Base-by-base conservation (phyloP, 768 basidiomycete genomes). In the Coprinopsis strossmayeri region DNA sequence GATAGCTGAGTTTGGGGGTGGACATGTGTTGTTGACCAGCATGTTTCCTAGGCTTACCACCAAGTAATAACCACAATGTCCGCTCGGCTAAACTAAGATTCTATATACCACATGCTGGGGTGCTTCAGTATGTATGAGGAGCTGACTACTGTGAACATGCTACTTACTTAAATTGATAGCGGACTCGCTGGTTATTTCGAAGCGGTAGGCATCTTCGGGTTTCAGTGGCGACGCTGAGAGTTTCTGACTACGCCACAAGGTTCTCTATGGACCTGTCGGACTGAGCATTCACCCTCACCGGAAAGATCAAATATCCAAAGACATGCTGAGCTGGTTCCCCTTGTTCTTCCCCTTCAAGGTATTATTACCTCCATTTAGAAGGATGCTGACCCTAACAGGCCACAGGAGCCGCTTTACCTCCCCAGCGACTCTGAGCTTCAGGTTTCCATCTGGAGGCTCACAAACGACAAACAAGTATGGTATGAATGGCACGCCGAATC, bases 301-400 rank as follows among this genome's bases (percentile, higher is more conserved):
- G 41, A 91, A 87, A 61, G 86, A 91, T 23, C 73, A 79, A 39
- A 74, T 94, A 46, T 93, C 91, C 5, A 93, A 90, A 57, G 86
- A 98, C 57, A 99, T 99, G 96, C 73, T 98, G 58, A 97, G 94
- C 61, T 99, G 96, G 96, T 99, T 99, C 69, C 96, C 96, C 0
- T 67, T 97, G 17, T 96, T 91, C 69, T 95, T 99, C 67, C 96
- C 96, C 1, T 81, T 98, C 62, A 87, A 82, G 66, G 93, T 87
- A 51, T 25, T n/a, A 79, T 63, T 7, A 44, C 30, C 17, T 18
- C n/a, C 45, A 11, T 25, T 38, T 27, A 46, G 40, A 53, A 45
- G 21, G 38, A 23, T 11, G 25, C 38, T 48, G 50, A 35, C 24
- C 32, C 20, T 52, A 41, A 55, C 7, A 13, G 46, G 26, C 54